A percentile compares a stretch with the other conserved stretches of the same genome.
These are phyloP conservation scores for Anthoceros angustus DNA, from an alignment of 225 moss, liverwort and hornwort species.

Conservation along the genomic window DNA sequence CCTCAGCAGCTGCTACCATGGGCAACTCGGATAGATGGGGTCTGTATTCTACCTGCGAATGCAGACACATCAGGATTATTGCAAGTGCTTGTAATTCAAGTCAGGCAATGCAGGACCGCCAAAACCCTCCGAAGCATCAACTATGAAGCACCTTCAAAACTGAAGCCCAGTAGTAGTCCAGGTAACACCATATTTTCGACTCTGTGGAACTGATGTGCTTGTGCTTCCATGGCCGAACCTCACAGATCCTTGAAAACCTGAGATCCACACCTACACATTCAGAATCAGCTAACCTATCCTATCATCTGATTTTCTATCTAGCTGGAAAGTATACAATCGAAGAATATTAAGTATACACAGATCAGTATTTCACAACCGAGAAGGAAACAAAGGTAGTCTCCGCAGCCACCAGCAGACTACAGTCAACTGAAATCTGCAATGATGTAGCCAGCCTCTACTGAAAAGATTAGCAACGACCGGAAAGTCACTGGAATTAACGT, in stretches of 20 bases:
- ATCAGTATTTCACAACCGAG: not conserved
- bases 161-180: slow-evolving; percentile 53
- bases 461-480: not conserved
- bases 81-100: slow-evolving; percentile 7
- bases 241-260: slow-evolving; percentile 34
- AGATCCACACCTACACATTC: slow-evolving; percentile 36
- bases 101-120: not conserved
- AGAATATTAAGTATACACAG: not conserved
- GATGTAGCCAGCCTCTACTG: not conserved
- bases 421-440: not conserved
- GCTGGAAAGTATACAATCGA: not conserved
- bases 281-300: not conserved
- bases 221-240: slow-evolving; percentile 14
- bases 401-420: not conserved
- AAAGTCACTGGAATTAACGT: too few species aligned
- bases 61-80: not conserved
- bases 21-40: slow-evolving; percentile 21
- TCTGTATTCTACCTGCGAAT: slow-evolving; percentile 35
- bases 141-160: slow-evolving; percentile 28
- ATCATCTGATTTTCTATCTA: not conserved
- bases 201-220: slow-evolving; percentile 7
- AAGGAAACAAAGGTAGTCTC: not conserved
- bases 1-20: slow-evolving; percentile 27
- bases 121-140: not conserved
- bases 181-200: slow-evolving; percentile 28